Conservation (phyloP, 768 basidiomycete genomes). For the Russula compacta region DNA sequence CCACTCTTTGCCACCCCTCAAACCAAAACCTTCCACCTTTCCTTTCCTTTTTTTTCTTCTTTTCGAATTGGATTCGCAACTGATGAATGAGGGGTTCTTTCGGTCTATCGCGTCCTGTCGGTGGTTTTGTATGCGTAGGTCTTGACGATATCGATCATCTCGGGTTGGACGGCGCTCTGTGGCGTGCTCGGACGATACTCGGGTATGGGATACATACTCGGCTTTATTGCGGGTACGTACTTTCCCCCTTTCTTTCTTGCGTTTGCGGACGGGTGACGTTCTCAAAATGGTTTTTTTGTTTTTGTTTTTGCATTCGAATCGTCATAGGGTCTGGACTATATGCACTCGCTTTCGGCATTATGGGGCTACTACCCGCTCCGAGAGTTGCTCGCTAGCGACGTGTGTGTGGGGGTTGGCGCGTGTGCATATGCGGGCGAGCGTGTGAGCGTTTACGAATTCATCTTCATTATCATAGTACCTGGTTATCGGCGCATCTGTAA, state of each 20-base stretch:
- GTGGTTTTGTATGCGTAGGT: slow-evolving; percentile 23
- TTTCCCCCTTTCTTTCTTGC: slow-evolving; percentile 29
- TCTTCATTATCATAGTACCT: background rate
- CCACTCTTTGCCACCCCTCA: background rate
- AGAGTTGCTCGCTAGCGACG: slow-evolving; percentile 13
- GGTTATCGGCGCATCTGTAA: background rate
- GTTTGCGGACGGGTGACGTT: background rate
- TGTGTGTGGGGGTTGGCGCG: background rate
- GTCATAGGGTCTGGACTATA: slow-evolving; percentile 57
- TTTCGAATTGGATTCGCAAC: background rate
- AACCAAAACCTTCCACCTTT: background rate
- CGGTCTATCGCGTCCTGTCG: background rate
- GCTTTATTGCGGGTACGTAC: slow-evolving; percentile 38
- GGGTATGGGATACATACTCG: slow-evolving; percentile 51
- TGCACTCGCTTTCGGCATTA: slow-evolving; percentile 59
- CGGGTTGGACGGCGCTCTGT: slow-evolving; percentile 57
- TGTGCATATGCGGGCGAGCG: background rate
- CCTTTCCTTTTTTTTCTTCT: no score
- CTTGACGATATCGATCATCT: slow-evolving; percentile 57
- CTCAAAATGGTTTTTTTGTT: background rate
- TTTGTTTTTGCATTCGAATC: background rate
- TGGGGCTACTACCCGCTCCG: slow-evolving; percentile 64
- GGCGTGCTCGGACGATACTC: slow-evolving; percentile 63
- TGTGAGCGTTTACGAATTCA: background rate
- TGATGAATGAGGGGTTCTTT: background rate